A percentile compares a stretch with the other conserved stretches of the same genome.
phyloP scores from a whole-genome alignment of 805 yeast species.

The Zygotorulaspora florentina region DNA sequence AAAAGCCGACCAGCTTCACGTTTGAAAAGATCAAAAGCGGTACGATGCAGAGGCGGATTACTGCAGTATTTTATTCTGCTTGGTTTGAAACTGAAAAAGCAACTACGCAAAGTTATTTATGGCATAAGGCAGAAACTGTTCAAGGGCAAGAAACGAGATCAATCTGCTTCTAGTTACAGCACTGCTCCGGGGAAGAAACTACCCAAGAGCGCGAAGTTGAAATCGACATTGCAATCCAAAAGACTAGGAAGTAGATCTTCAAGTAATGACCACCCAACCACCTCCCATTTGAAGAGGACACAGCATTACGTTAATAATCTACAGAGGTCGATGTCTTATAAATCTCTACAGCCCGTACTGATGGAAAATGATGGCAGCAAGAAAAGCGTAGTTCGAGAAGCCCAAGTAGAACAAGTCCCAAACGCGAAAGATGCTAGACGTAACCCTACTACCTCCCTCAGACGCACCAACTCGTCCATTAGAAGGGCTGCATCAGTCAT shows the following conservation, averaged over 20 bases:
- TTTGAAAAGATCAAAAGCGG: conserved; percentile 32
- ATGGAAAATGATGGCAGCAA: conserved; percentile 3
- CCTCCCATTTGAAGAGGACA: conserved; percentile 29
- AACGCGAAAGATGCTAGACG: background rate
- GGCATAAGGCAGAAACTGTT: conserved; percentile 25
- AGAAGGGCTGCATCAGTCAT: conserved; percentile 36
- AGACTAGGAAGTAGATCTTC: conserved; percentile 7
- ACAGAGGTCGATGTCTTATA: conserved; percentile 26
- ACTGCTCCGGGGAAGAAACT: background rate
- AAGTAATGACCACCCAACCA: conserved; percentile 18
- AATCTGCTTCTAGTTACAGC: background rate
- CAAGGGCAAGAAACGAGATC: background rate
- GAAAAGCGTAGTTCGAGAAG: background rate
- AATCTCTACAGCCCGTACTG: conserved; percentile 20
- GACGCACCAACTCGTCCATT: conserved; percentile 36
- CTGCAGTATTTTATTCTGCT: conserved; percentile 30
- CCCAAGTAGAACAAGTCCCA: background rate
- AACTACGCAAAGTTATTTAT: conserved; percentile 27
- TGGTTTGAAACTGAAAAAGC: conserved; percentile 27
- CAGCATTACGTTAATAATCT: conserved; percentile 31
- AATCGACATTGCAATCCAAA: background rate
- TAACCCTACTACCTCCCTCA: conserved; percentile 21
- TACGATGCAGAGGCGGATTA: conserved; percentile 39
- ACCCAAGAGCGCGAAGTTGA: background rate
- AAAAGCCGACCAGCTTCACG: background rate